These are phyloP conservation scores for Coniochaeta pulveracea DNA, from an alignment of 2,329 filamentous ascomycete species.

Conservation along the genomic window DNA sequence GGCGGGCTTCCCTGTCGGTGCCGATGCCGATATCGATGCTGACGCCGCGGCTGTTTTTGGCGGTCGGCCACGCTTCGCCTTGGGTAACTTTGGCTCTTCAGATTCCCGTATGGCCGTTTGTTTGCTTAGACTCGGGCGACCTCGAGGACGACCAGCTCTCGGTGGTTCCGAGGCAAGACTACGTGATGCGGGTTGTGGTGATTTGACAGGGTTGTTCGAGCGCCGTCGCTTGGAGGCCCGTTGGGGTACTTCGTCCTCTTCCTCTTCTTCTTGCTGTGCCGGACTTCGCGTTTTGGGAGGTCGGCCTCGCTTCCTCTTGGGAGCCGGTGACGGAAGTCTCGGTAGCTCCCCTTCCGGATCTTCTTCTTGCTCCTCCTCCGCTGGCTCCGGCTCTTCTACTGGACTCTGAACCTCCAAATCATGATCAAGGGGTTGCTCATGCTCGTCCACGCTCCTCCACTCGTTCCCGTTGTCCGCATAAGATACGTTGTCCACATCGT, in stretches of 20 bases:
- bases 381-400: conserved; percentile 1
- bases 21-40: conserved; percentile 31
- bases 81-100: conserved; percentile 10
- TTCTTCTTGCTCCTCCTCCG: conserved; percentile 4
- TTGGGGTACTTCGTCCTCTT: conserved; percentile 11
- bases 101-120: not conserved
- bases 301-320: conserved; percentile 12
- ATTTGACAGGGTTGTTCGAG: conserved; percentile 10
- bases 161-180: not conserved
- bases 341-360: conserved; percentile 2
- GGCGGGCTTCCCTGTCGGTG: conserved; percentile 11
- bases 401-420: conserved; percentile 4
- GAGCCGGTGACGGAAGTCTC: conserved; percentile 3
- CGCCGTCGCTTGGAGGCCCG: conserved; percentile 5
- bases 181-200: conserved; percentile 4
- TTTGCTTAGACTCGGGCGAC: not conserved
- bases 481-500: not conserved
- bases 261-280: conserved; percentile 12
- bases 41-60: conserved; percentile 13
- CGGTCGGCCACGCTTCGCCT: conserved; percentile 15
- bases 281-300: too few relatives aligned
- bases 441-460: conserved; percentile 7
- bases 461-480: conserved; percentile 8
- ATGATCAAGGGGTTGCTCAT: conserved; percentile 10
- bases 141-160: not conserved